A percentile compares a stretch with the other conserved stretches of the same genome.
These are phyloP conservation scores for Coccomyxa sp. DNA, from an alignment of 139 green algal genomes.

Conservation along the genomic window DNA sequence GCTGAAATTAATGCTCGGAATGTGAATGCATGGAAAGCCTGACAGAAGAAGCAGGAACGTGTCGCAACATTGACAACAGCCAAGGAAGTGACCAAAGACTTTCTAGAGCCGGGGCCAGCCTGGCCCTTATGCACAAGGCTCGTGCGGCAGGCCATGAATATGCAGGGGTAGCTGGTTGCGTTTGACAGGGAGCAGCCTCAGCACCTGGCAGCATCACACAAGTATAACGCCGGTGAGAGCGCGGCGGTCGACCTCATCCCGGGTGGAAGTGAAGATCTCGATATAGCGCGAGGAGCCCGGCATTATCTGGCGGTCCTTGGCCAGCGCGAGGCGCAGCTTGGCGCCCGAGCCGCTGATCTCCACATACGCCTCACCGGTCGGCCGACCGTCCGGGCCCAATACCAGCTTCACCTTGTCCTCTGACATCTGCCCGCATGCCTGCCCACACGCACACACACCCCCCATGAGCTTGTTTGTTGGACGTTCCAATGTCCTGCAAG, in stretches of 20 bases:
- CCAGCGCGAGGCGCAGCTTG: conserved; percentile 37
- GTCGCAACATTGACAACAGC: no score
- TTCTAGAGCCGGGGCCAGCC: no score
- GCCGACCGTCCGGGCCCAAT: conserved; percentile 29
- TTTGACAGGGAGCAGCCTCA: no score
- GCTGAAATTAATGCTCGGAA: no score
- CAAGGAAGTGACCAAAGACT: no score
- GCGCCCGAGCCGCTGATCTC: conserved; percentile 22
- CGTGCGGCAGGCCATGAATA: no score
- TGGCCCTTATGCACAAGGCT: no score
- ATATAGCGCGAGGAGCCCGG: conserved; percentile 9
- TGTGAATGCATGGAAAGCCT: no score
- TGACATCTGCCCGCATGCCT: conserved; percentile 23
- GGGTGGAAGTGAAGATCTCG: conserved; percentile 21
- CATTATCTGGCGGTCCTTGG: conserved; percentile 35
- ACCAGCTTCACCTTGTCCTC: conserved; percentile 40
- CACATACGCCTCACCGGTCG: conserved; percentile 46
- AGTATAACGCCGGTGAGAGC: background rate
- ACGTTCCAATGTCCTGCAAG: background rate
- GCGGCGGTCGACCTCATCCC: conserved; percentile 17
- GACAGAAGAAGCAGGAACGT: no score
- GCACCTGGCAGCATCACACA: background rate
- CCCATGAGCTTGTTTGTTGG: background rate
- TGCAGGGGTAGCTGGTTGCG: no score
- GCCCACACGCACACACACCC: background rate